Conservation (phyloP, 441 rosid species). For the Raphanus hybrid region DNA sequence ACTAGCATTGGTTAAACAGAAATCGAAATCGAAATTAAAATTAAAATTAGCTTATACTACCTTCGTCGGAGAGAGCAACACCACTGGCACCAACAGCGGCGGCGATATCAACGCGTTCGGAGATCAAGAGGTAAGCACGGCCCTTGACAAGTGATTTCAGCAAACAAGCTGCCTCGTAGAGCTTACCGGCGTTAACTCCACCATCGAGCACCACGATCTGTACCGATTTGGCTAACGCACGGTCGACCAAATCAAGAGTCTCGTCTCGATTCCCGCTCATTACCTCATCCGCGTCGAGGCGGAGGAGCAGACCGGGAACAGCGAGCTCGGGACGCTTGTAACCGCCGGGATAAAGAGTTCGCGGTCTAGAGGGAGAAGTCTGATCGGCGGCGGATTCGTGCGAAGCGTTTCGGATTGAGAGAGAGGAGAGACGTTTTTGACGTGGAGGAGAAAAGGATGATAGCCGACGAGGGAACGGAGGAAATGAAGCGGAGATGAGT, state of each 20-base stretch:
- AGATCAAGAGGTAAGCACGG: constrained; percentile 76
- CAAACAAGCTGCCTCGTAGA: constrained; percentile 86
- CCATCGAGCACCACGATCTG: constrained; percentile 82
- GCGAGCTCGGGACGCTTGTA: constrained; percentile 84
- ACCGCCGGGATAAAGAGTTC: constrained; percentile 91
- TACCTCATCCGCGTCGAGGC: constrained; percentile 65
- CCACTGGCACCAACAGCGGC: constrained; percentile 88
- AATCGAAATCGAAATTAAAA: background rate
- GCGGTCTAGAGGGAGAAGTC: constrained; percentile 50
- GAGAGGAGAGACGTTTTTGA: constrained; percentile 39
- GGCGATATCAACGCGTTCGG: constrained; percentile 87
- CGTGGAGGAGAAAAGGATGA: constrained; percentile 26
- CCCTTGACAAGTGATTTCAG: constrained; percentile 81
- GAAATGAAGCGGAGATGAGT: constrained; percentile 22
- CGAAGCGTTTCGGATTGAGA: constrained; percentile 46
- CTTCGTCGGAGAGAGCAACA: constrained; percentile 90
- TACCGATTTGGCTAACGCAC: constrained; percentile 69
- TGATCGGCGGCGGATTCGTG: constrained; percentile 47
- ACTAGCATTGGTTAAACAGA: constrained; percentile 7
- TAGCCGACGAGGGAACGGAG: constrained; percentile 25
- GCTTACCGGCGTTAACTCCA: constrained; percentile 63
- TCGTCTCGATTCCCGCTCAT: constrained; percentile 44
- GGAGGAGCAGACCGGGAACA: constrained; percentile 75
- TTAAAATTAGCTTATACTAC: constrained; percentile 37
- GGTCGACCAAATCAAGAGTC: constrained; percentile 64